Base-by-base conservation (phyloP, 1,139 yeast species). In the Pichia sp. region DNA sequence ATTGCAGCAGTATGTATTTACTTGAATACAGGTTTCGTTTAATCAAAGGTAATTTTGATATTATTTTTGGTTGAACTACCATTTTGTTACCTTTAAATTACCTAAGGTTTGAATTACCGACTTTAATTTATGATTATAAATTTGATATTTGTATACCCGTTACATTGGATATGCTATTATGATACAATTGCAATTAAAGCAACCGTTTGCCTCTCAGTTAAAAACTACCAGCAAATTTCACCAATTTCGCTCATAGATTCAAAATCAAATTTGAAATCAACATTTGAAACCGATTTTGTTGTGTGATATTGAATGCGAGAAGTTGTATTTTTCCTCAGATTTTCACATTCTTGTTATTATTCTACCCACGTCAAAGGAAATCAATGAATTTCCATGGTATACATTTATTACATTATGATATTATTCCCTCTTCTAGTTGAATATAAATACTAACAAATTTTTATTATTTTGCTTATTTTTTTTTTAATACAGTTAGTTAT, bases 401-500 rank as follows among this genome's bases (percentile, higher is more conserved):
- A 18, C 13, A 18, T 36, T 4, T 10, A 36, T 6, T 16, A 11
- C 13, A 19, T 36, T 36, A 36, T 36, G 22, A n/a, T 34, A n/a
- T n/a, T n/a, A 19, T 36, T 11, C 11, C 25, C 25, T 16, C 7
- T 3, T 18, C 7, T 10, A 36, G 9, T 36, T 36, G 41, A 36
- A 36, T 36, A 11, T 11, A n/a, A 39, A 25, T 54, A 54, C 55
- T 54, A 53, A 54, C 54, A 50, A 27, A 13, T 19, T 19, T 34
- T 43, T 14, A 16, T 47, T 49, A 57, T 55, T 59, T 54, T 39
- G 8, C 7, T 11, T 11, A 10, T 41, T 19, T 33, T 29, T 39
- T 46, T 46, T 29, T 47, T 56, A 48, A 29, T 54, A 56, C 52
- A 66, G 70, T 86, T 87, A 79, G 99, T 93, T 80, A 93, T 93